Evolutionary conservation across 2,329 filamentous ascomycete genomes (phyloP).

Genomic region (Nemania sp.): DNA sequence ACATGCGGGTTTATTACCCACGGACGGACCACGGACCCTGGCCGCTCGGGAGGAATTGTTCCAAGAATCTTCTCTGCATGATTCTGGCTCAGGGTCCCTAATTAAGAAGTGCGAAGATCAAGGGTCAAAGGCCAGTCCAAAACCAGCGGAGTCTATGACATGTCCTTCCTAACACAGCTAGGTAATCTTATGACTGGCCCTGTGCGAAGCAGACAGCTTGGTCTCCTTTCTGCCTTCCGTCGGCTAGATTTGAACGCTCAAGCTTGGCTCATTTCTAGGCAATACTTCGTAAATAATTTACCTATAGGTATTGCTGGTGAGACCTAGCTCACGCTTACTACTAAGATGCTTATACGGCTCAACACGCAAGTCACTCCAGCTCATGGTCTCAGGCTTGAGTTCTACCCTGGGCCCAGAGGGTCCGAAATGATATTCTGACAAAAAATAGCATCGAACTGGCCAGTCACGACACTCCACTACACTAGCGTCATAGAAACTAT

Average conservation of each 20-base stretch:
- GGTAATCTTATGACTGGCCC: neutral
- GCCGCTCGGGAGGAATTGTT: conserved; percentile 14
- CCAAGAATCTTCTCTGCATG: conserved; percentile 26
- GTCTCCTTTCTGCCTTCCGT: conserved; percentile 1
- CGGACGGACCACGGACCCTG: conserved; percentile 6
- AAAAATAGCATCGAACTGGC: too few species aligned
- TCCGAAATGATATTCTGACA: conserved; percentile 1
- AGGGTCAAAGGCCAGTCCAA: conserved; percentile 14
- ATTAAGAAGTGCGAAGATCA: conserved; percentile 2
- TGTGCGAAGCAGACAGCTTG: neutral
- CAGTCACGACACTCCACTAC: too few species aligned
- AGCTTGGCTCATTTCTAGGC: neutral
- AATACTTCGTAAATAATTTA: neutral
- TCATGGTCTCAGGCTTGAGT: conserved; percentile 11
- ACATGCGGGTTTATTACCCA: conserved; percentile 1
- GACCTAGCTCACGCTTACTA: conserved; percentile 13
- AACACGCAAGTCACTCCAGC: conserved; percentile 13
- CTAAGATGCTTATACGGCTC: conserved; percentile 7
- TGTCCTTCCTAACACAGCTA: conserved; percentile 18
- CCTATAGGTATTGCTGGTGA: neutral
- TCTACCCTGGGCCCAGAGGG: conserved; percentile 1
- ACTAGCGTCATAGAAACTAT: neutral
- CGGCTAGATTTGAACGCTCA: conserved; percentile 10
- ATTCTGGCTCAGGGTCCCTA: conserved; percentile 13
- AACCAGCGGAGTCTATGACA: conserved; percentile 11